phyloP scores from a whole-genome alignment of 2,329 filamentous ascomycete genomes.

The Aspergillus ochraceoroseus region DNA sequence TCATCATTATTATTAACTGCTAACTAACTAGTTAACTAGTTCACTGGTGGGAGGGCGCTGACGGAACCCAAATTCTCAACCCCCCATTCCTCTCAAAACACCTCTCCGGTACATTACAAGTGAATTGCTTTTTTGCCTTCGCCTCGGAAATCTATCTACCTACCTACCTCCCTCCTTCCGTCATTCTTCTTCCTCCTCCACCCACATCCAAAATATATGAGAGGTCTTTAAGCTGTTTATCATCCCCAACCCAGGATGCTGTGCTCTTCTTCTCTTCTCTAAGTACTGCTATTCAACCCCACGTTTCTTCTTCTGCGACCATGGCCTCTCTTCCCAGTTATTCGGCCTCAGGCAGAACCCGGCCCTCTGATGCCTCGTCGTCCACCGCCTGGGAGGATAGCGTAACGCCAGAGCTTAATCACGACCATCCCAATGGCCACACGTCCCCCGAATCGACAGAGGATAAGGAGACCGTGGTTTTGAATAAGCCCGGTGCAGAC shows the following conservation, averaged over 20 bases:
- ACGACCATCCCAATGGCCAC: constrained; percentile 1
- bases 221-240: not conserved
- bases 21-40: not conserved
- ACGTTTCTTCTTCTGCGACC: constrained; percentile 9
- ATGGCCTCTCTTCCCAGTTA: constrained; percentile 38
- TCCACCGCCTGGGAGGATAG: constrained; percentile 19
- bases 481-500: constrained; percentile 24
- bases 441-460: constrained; percentile 21
- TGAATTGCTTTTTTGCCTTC: constrained; percentile 5
- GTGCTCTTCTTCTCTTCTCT: constrained; percentile 2
- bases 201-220: constrained; percentile 1
- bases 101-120: too few relatives aligned
- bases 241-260: constrained; percentile 15
- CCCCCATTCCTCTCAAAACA: constrained; percentile 5
- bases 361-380: constrained; percentile 26
- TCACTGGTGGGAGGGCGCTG: constrained; percentile 5
- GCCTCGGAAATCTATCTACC: not conserved
- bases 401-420: constrained; percentile 4
- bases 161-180: constrained; percentile 1
- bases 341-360: constrained; percentile 27
- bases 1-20: too few relatives aligned
- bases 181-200: not conserved
- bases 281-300: constrained; percentile 2
- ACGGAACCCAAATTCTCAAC: constrained; percentile 5
- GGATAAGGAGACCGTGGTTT: constrained; percentile 30